A percentile compares a stretch with the other conserved stretches of the same genome.
phyloP scores from a whole-genome alignment of 139 green algal genomes.

The Eudorina sp. region DNA sequence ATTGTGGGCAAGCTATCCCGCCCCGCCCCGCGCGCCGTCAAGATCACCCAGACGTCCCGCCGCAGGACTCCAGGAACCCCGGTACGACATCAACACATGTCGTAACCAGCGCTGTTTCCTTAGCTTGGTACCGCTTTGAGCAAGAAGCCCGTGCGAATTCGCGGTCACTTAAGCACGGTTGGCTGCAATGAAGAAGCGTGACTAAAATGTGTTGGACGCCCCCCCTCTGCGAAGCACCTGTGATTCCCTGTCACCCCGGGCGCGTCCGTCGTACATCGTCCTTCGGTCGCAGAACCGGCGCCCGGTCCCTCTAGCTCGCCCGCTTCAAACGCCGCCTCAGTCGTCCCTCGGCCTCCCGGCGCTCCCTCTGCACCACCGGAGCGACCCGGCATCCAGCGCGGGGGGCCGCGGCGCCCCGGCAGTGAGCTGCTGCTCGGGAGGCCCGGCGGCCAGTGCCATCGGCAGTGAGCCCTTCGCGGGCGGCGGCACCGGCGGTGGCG shows the following conservation, averaged over 20 bases:
- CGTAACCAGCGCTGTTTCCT: too few relatives aligned
- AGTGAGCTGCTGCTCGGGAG: too few relatives aligned
- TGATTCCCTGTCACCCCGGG: too few relatives aligned
- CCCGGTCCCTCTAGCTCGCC: neutral
- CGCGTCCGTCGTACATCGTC: too few relatives aligned
- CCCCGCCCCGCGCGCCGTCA: neutral
- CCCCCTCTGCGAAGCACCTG: too few relatives aligned
- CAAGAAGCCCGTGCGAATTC: too few relatives aligned
- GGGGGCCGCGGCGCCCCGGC: neutral
- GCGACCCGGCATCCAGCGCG: neutral
- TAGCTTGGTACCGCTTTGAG: too few relatives aligned
- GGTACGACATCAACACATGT: neutral
- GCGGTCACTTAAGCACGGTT: too few relatives aligned
- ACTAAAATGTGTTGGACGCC: too few relatives aligned
- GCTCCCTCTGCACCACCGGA: neutral
- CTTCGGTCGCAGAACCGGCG: neutral
- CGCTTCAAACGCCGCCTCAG: neutral
- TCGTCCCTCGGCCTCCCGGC: neutral
- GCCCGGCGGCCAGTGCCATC: too few relatives aligned
- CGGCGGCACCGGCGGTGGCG: neutral
- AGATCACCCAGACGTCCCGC: conserved; percentile 31
- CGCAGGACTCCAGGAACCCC: neutral
- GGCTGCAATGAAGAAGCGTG: too few relatives aligned
- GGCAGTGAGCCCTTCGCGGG: neutral
- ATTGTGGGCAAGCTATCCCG: conserved; percentile 30